phyloP scores from a whole-genome alignment of 2,329 filamentous ascomycete species.

The Neonectria sp. region DNA sequence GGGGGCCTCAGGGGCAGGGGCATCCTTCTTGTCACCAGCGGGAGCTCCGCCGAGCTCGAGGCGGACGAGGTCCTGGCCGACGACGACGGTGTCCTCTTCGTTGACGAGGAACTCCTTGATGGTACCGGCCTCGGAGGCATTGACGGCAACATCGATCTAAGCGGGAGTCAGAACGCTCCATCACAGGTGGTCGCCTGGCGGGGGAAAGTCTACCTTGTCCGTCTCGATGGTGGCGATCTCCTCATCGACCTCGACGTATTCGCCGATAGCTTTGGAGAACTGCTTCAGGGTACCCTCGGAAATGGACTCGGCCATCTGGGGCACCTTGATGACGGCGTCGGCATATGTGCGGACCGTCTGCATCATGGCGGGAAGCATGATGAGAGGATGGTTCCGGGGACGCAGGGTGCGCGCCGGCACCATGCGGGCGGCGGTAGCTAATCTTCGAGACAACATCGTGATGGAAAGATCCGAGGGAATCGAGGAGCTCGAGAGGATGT shows the following conservation, averaged over 20 bases:
- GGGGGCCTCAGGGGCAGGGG: conserved; percentile 38
- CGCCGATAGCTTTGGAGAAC: conserved; percentile 92
- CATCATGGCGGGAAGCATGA: conserved; percentile 66
- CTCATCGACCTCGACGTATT: conserved; percentile 95
- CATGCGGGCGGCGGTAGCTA: conserved; percentile 60
- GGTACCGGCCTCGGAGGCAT: conserved; percentile 89
- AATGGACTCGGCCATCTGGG: conserved; percentile 98
- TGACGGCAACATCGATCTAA: conserved; percentile 96
- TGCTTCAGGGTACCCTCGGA: conserved; percentile 97
- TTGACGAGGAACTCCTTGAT: conserved; percentile 93
- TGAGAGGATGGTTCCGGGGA: conserved; percentile 48
- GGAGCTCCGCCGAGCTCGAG: conserved; percentile 82
- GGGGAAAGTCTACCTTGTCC: conserved; percentile 80
- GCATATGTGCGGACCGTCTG: conserved; percentile 76
- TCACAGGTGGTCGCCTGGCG: background rate
- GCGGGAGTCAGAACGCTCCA: background rate
- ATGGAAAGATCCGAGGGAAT: background rate
- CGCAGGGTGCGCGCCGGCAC: conserved; percentile 59
- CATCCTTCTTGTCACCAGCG: conserved; percentile 57
- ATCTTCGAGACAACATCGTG: conserved; percentile 61
- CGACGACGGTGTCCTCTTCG: conserved; percentile 95
- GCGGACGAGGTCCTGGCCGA: conserved; percentile 92
- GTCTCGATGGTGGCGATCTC: conserved; percentile 99
- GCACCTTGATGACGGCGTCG: conserved; percentile 91
- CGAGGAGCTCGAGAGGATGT: background rate